A percentile compares a stretch with the other conserved stretches of the same genome.
Conservation (phyloP, 1,139 yeast genomes). For the Hyphopichia wangnamkhiaoensis region DNA sequence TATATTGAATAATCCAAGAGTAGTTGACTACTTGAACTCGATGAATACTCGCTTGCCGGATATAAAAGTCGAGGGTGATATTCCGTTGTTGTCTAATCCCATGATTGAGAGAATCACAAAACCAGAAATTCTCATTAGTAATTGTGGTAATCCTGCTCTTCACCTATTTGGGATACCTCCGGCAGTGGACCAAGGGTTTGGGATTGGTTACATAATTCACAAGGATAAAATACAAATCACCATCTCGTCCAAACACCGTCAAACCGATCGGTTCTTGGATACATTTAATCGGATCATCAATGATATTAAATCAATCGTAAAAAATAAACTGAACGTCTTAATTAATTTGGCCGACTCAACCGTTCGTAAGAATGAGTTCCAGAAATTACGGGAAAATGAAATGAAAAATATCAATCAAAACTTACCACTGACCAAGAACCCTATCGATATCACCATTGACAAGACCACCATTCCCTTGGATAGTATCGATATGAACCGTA, state of each 20-base stretch:
- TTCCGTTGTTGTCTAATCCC: constrained; percentile 65
- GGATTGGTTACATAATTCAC: constrained; percentile 74
- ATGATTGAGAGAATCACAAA: constrained; percentile 42
- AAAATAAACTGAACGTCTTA: constrained; percentile 35
- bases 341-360: constrained; percentile 37
- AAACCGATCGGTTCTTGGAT: constrained; percentile 65
- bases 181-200: constrained; percentile 73
- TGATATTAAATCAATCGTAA: constrained; percentile 52
- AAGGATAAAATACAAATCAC: constrained; percentile 59
- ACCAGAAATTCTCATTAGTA: constrained; percentile 48
- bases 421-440: constrained; percentile 35
- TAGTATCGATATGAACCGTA: constrained; percentile 6
- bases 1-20: constrained; percentile 30
- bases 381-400: constrained; percentile 37
- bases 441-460: constrained; percentile 34
- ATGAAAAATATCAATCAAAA: constrained; percentile 29
- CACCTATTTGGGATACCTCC: constrained; percentile 76
- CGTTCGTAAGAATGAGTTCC: constrained; percentile 34
- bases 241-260: constrained; percentile 73
- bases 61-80: constrained; percentile 17
- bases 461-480: constrained; percentile 20
- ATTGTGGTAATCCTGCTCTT: constrained; percentile 80
- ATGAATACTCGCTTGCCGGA: constrained; percentile 36
- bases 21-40: constrained; percentile 42
- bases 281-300: constrained; percentile 62